phyloP scores from a whole-genome alignment of 2,329 filamentous ascomycete genomes.

The Cladosporium sp. region DNA sequence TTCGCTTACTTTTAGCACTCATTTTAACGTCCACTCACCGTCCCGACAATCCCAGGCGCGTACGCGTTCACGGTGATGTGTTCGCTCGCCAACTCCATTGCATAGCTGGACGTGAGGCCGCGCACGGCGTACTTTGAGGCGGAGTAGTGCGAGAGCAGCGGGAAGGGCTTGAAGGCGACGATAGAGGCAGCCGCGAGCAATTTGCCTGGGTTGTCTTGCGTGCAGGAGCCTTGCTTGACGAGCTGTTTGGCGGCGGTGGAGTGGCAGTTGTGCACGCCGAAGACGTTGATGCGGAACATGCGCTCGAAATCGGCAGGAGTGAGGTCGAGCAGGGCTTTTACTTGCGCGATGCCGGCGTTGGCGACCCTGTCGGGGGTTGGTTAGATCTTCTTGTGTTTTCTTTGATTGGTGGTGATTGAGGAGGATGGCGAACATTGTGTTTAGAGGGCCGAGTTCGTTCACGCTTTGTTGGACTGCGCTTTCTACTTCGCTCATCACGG shows the following conservation, averaged over 20 bases:
- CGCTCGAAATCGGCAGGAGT: conserved; percentile 58
- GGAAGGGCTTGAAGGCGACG: conserved; percentile 62
- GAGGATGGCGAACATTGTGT: conserved; percentile 45
- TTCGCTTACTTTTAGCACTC: no score
- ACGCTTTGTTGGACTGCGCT: conserved; percentile 56
- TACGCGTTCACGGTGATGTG: conserved; percentile 69
- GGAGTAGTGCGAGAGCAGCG: conserved; percentile 63
- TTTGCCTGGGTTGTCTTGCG: conserved; percentile 44
- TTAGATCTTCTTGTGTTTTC: neutral
- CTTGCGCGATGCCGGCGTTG: conserved; percentile 64
- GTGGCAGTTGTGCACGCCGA: conserved; percentile 67
- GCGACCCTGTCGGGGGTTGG: conserved; percentile 48
- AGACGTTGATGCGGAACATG: conserved; percentile 67
- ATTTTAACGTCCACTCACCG: neutral
- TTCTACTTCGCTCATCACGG: conserved; percentile 56
- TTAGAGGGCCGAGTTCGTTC: conserved; percentile 55
- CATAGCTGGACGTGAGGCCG: conserved; percentile 66
- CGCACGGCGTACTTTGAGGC: conserved; percentile 68
- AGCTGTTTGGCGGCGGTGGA: conserved; percentile 64
- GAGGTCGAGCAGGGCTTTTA: conserved; percentile 58
- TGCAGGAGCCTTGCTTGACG: conserved; percentile 60
- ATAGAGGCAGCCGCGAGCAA: conserved; percentile 44
- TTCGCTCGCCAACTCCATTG: conserved; percentile 65
- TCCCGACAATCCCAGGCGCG: conserved; percentile 66
- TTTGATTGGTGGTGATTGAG: neutral